phyloP scores from a whole-genome alignment of 2,329 filamentous ascomycete genomes.

The Zymoseptoria passerinii region DNA sequence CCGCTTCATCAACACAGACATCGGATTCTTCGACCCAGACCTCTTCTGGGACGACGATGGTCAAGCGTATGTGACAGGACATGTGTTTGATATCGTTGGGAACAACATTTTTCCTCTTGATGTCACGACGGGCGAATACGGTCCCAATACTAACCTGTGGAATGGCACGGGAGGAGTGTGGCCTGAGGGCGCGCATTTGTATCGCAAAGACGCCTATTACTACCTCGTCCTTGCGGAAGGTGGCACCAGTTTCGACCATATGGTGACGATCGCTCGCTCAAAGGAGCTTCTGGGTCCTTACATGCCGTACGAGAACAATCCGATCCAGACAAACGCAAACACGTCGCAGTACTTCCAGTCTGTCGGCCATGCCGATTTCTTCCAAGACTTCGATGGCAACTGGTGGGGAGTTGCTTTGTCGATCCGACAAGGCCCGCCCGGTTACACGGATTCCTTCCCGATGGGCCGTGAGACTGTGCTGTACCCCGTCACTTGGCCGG shows the following conservation, averaged over 20 bases:
- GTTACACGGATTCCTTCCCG: slow-evolving; percentile 36
- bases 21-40: slow-evolving; percentile 16
- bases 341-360: slow-evolving; percentile 38
- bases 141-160: slow-evolving; percentile 24
- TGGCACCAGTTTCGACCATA: slow-evolving; percentile 35
- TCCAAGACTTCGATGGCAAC: slow-evolving; percentile 42
- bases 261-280: slow-evolving; percentile 33
- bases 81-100: slow-evolving; percentile 24
- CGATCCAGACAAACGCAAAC: slow-evolving; percentile 20
- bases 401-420: slow-evolving; percentile 48
- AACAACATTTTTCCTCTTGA: slow-evolving; percentile 21
- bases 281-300: slow-evolving; percentile 30
- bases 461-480: slow-evolving; percentile 50
- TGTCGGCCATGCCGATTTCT: slow-evolving; percentile 50
- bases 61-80: slow-evolving; percentile 40
- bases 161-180: slow-evolving; percentile 30
- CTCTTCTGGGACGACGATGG: slow-evolving; percentile 50
- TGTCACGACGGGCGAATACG: slow-evolving; percentile 26
- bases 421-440: slow-evolving; percentile 35
- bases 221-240: slow-evolving; percentile 33
- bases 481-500: slow-evolving; percentile 42
- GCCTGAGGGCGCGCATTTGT: slow-evolving; percentile 34
- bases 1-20: neutral
- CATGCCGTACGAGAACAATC: slow-evolving; percentile 19
- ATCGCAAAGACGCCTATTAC: slow-evolving; percentile 30